These are phyloP conservation scores for Ophiostoma ulmi DNA, from an alignment of 2,329 filamentous ascomycete genomes.

Conservation along the genomic window DNA sequence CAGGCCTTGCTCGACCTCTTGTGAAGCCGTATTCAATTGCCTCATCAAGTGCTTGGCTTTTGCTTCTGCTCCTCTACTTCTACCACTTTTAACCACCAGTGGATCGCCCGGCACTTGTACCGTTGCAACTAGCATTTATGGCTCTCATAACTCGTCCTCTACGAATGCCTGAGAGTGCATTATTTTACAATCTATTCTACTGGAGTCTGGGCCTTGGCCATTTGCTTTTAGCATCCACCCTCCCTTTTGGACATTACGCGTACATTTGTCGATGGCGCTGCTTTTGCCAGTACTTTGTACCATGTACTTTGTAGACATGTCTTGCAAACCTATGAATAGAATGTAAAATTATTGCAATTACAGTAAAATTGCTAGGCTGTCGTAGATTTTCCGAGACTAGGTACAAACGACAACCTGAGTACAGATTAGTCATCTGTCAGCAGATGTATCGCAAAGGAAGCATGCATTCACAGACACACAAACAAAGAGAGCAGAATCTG, in stretches of 20 bases:
- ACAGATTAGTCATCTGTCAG: no score
- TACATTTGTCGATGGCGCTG: neutral
- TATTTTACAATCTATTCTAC: neutral
- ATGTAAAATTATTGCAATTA: no score
- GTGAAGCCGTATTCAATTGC: neutral
- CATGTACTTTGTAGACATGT: neutral
- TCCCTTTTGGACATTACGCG: neutral
- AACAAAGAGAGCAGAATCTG: no score
- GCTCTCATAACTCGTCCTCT: neutral
- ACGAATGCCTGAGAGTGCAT: neutral
- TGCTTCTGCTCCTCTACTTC: neutral
- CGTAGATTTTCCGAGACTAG: no score
- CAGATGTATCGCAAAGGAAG: no score
- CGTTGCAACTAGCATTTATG: neutral
- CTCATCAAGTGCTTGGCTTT: neutral
- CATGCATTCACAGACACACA: no score
- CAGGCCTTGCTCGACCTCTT: no score
- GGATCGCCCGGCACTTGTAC: neutral
- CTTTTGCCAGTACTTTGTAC: neutral
- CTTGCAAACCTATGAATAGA: neutral
- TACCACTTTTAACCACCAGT: neutral
- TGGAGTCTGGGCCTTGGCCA: neutral
- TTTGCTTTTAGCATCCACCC: neutral
- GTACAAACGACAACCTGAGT: no score
- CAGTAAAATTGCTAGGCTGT: no score